Percentiles rank a stretch among this genome's conserved stretches.
Conservation (phyloP, 2,329 filamentous ascomycete species). For the Fusarium penzigii region DNA sequence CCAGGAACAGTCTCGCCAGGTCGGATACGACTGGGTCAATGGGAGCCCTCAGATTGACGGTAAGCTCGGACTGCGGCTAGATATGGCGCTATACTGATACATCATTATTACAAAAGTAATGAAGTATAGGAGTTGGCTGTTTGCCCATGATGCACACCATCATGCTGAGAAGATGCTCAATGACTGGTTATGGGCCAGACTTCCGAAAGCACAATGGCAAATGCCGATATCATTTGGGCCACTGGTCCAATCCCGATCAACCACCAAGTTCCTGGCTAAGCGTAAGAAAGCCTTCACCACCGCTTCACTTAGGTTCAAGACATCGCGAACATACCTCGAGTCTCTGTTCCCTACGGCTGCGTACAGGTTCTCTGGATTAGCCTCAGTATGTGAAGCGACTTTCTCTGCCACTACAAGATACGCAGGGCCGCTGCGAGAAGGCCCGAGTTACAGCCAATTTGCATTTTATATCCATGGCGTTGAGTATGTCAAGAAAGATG, state of each 20-base stretch:
- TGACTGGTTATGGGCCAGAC: constrained; percentile 17
- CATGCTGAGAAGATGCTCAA: constrained; percentile 14
- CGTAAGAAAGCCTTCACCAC: constrained; percentile 42
- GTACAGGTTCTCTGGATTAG: constrained; percentile 50
- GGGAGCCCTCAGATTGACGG: constrained; percentile 16
- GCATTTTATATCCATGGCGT: constrained; percentile 66
- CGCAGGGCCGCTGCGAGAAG: constrained; percentile 62
- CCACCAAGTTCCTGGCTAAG: constrained; percentile 1
- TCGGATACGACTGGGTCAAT: constrained; percentile 36
- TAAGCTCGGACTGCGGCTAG: neutral
- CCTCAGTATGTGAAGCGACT: constrained; percentile 47
- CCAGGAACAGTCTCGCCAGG: constrained; percentile 57
- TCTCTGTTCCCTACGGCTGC: constrained; percentile 44
- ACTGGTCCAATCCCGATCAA: constrained; percentile 6
- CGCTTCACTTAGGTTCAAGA: constrained; percentile 51
- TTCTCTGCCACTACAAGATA: constrained; percentile 46
- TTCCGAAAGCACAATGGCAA: constrained; percentile 15
- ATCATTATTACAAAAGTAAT: constrained; percentile 6
- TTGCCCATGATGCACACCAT: constrained; percentile 26
- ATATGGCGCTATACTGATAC: neutral
- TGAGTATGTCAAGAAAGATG: constrained; percentile 53
- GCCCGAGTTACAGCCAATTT: constrained; percentile 57
- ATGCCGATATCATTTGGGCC: constrained; percentile 30
- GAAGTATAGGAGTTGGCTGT: constrained; percentile 17
- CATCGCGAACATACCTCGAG: constrained; percentile 47